Conservation (phyloP, 139 green algal species). For the Micractinium sp. region DNA sequence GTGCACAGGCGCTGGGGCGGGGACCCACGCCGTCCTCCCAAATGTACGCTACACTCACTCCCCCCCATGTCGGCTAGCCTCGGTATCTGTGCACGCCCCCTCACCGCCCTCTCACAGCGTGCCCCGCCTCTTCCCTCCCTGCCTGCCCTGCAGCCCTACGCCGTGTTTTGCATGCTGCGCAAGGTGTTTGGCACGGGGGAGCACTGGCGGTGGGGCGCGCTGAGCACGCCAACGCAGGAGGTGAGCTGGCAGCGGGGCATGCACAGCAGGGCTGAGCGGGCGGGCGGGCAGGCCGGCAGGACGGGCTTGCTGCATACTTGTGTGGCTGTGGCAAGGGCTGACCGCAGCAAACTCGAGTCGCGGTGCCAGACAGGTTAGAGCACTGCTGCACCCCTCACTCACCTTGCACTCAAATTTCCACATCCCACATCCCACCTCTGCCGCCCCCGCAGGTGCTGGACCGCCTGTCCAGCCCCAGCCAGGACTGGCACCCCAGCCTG, state of each 20-base stretch:
- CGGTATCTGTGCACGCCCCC: not conserved
- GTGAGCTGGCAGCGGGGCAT: not conserved
- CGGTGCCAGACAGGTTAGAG: too few species aligned
- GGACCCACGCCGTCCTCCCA: too few species aligned
- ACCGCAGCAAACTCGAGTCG: too few species aligned
- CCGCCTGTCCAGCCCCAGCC: slow-evolving; percentile 58
- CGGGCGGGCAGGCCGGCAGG: too few species aligned
- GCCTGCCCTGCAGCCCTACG: slow-evolving; percentile 72
- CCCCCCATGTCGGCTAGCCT: too few species aligned
- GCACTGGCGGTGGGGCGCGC: slow-evolving; percentile 90
- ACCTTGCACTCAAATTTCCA: not conserved
- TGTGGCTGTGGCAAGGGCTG: too few species aligned
- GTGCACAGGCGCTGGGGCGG: too few species aligned
- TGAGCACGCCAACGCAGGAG: slow-evolving; percentile 55
- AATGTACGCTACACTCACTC: too few species aligned
- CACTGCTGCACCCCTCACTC: not conserved
- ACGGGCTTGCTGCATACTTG: too few species aligned
- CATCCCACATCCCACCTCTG: not conserved
- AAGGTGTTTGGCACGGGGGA: slow-evolving; percentile 90
- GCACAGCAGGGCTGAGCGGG: not conserved
- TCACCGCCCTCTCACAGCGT: not conserved
- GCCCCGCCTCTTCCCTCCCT: not conserved
- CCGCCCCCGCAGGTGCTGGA: slow-evolving; percentile 50
- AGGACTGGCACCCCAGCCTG: slow-evolving; percentile 59
- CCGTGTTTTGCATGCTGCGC: slow-evolving; percentile 85